Base-by-base conservation (phyloP, 768 basidiomycete species). In the Auricularia heimuer region DNA sequence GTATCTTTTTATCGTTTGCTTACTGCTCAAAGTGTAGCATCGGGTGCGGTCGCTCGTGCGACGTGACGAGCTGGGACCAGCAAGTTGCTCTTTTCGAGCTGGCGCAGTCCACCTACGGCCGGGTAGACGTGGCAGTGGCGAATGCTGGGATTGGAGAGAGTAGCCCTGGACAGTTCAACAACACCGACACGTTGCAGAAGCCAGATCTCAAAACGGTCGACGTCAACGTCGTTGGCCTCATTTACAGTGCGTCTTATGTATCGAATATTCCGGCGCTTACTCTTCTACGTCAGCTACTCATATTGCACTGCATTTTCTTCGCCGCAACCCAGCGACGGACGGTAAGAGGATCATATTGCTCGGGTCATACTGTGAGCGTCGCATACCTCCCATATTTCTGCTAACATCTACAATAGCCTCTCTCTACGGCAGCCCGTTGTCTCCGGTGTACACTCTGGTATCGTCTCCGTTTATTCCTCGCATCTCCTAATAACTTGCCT, bases 131-230 rank as follows among this genome's bases (percentile, higher is more conserved):
- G 18, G 64, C 54, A 4, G 35, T 64, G 18, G 54, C 64, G n/a
- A 64, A 64, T 36, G 64, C 64, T 4, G 64, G 64, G 12, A 60
- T 64, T 16, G 64, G 36, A 3, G 64, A 64, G 29, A 34, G 37
- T 4, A 37, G 24, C 6, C 54, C 24, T 35, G 29, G 37, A 4
- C 54, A 58, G n/a, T 64, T 45, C 21, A n/a, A 37, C 6, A 14
- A 54, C 12, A 36, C 36, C 33, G 54, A 58, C 34, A 54, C 60
- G 21, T 37, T 61, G 36, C 36, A 39, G 21, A 58, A 64, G 64
- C 64, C 64, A n/a, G 54, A 34, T 37, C 42, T 58, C 56, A 58
- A 39, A 37, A 44, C 64, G 4, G 14, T 64, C 16, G 64, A 61
- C 18, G 21, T 64, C 18, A 45, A 64, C 39, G 37, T 60, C 35